Conservation (phyloP, 331 rosid genomes). For the Cydonia oblonga region DNA sequence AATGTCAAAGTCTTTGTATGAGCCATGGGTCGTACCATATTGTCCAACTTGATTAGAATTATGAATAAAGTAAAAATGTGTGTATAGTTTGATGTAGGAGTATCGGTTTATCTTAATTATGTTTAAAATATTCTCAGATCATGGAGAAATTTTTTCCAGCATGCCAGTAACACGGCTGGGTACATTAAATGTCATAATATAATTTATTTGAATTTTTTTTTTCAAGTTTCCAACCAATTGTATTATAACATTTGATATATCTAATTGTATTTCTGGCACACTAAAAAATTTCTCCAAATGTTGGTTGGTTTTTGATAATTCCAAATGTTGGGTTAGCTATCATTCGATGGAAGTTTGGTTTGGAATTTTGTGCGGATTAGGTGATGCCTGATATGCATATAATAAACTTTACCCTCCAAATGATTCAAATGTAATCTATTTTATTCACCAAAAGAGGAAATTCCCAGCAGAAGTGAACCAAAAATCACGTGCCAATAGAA, state of each 20-base stretch:
- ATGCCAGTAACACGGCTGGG: no score
- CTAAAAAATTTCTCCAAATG: no score
- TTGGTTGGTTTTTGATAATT: background rate
- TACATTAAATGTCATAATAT: no score
- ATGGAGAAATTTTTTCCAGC: background rate
- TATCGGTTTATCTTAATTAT: background rate
- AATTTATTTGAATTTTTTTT: no score
- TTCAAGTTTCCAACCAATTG: no score
- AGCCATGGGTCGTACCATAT: background rate
- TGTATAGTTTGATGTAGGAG: background rate
- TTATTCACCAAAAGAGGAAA: background rate
- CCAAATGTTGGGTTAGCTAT: background rate
- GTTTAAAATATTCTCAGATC: background rate
- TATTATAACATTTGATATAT: no score
- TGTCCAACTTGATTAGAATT: background rate
- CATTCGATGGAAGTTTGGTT: slow-evolving; percentile 8
- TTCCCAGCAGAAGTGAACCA: background rate
- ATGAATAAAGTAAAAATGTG: background rate
- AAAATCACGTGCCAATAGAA: background rate
- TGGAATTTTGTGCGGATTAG: slow-evolving; percentile 2
- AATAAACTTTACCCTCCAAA: background rate
- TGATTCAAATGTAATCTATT: background rate
- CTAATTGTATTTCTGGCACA: no score
- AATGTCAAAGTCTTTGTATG: background rate
- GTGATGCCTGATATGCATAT: background rate